Evolutionary conservation across 225 moss, liverwort and hornwort genomes (phyloP).

Genomic region (Ulota crispa): DNA sequence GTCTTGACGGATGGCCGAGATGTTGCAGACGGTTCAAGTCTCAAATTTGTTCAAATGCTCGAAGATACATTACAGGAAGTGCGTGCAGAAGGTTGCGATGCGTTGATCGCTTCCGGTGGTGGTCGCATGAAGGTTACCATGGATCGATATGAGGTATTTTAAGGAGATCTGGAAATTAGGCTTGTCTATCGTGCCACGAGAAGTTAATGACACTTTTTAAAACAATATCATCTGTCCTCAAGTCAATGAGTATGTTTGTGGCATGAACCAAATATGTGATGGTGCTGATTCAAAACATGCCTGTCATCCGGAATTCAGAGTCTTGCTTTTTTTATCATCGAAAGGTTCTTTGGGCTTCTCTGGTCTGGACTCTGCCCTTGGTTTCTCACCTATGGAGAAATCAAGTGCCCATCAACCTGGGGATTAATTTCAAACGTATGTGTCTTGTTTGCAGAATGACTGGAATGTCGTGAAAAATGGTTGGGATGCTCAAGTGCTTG

Average conservation of each 20-base stretch:
- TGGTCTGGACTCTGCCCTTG: not conserved
- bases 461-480: slow-evolving; percentile 97
- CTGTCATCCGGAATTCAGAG: not conserved
- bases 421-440: not conserved
- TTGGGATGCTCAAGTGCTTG: slow-evolving; percentile 98
- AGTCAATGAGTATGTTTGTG: not conserved
- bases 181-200: slow-evolving; percentile 3
- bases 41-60: slow-evolving; percentile 76
- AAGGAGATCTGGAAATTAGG: not conserved
- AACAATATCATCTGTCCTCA: not conserved
- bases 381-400: not conserved
- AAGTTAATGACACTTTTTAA: not conserved
- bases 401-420: not conserved
- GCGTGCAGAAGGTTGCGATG: slow-evolving; percentile 67
- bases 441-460: slow-evolving; percentile 69
- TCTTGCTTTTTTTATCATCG: not conserved
- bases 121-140: slow-evolving; percentile 97
- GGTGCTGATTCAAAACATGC: not conserved
- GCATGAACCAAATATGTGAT: not conserved
- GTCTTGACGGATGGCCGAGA: slow-evolving; percentile 92
- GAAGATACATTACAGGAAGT: slow-evolving; percentile 74
- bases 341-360: not conserved
- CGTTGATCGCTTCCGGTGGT: slow-evolving; percentile 90
- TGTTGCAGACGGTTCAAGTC: slow-evolving; percentile 80
- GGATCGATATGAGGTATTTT: slow-evolving; percentile 95